Base-by-base conservation (phyloP, 2,329 filamentous ascomycete species). In the Botrytis aclada region DNA sequence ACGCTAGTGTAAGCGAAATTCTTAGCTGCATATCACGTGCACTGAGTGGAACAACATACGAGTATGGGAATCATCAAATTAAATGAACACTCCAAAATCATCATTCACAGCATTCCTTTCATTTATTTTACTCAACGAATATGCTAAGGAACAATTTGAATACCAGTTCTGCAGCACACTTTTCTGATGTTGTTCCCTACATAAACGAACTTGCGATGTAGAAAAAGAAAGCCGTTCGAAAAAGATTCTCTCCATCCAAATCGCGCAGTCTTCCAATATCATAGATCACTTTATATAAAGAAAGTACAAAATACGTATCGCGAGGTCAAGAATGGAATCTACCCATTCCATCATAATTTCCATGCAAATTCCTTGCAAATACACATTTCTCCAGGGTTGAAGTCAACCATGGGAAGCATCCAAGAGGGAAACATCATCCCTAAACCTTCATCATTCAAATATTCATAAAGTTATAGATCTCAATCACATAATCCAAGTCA, bases 41-140 rank as follows among this genome's bases (percentile, higher is more conserved):
- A 9, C 0, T 0, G 1, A 0, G 0, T 56, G 1, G 18, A 54
- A 29, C n/a, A 18, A 56, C n/a, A n/a, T n/a, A n/a, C n/a, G n/a
- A 67, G 25, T 41, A 22, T 56, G 25, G 39, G 8, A 12, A 22
- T 29, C n/a, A 63, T 22, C 25, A 67, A n/a, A n/a, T n/a, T n/a
- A n/a, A n/a, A n/a, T n/a, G n/a, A n/a, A n/a, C n/a, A n/a, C n/a
- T n/a, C n/a, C n/a, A n/a, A n/a, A 12, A 22, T 29, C n/a, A 63
- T 22, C 25, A 67, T 67, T 29, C 5, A 41, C 18, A n/a, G 7
- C 14, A 4, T n/a, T n/a, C n/a, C 4, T 22, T 14, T 22, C 1
- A 8, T 12, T 45, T 32, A 22, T 63, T 22, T 39, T 12, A 39
- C 8, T 18, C n/a, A 8, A 29, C 22, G 18, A 29, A 39, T 39